Evolutionary conservation across 352 stramenopile species (phyloP).

Genomic region (Pythium dissotocum): DNA sequence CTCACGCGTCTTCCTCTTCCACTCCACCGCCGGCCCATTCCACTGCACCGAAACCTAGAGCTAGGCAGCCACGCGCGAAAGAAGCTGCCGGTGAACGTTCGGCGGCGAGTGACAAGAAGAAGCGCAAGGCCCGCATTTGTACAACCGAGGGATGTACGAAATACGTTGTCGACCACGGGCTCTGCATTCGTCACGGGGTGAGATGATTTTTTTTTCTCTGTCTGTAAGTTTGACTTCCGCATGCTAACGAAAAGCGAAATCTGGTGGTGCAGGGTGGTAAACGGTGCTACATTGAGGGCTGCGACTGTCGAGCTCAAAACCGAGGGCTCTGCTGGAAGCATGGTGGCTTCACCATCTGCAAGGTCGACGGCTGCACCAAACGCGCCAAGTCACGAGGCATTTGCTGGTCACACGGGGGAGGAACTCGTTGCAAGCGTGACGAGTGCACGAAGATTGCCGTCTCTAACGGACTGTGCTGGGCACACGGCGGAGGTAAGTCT

Average conservation of each 20-base stretch:
- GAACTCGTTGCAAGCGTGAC: constrained; percentile 31
- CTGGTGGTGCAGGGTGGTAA: constrained; percentile 36
- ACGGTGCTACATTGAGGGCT: constrained; percentile 42
- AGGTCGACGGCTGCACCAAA: constrained; percentile 31
- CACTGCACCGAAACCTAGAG: not conserved
- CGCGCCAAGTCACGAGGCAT: constrained; percentile 29
- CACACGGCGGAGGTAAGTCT: constrained; percentile 27
- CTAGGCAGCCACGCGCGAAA: not conserved
- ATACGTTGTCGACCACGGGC: constrained; percentile 45
- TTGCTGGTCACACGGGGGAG: constrained; percentile 34
- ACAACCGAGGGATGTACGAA: constrained; percentile 44
- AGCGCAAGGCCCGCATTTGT: constrained; percentile 44
- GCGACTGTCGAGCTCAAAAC: constrained; percentile 51
- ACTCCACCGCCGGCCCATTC: not conserved
- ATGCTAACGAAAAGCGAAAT: not conserved
- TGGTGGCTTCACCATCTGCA: constrained; percentile 34
- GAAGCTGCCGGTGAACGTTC: not conserved
- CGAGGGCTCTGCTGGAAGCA: constrained; percentile 52
- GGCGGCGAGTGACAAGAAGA: constrained; percentile 24
- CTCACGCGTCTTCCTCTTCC: constrained; percentile 12
- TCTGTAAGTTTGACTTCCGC: not conserved
- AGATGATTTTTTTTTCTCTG: not conserved
- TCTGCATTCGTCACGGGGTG: constrained; percentile 50
- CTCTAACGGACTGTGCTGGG: constrained; percentile 43
- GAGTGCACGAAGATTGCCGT: constrained; percentile 39